Evolutionary conservation across 345 rosid genomes (phyloP).

Genomic region (Ceriops decandra): DNA sequence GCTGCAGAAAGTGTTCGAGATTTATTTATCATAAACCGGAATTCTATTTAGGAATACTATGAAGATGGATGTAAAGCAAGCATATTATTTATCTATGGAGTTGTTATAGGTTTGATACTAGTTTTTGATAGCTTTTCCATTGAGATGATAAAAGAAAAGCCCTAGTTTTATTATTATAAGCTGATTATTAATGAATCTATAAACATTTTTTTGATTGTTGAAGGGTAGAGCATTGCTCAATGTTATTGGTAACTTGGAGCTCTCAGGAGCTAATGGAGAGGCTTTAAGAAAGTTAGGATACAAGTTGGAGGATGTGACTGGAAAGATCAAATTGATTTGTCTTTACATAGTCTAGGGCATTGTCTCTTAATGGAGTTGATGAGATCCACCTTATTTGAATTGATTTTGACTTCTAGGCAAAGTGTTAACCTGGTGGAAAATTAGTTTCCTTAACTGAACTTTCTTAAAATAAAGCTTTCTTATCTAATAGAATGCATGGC

Average conservation of each 20-base stretch:
- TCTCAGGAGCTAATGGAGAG: conserved; percentile 51
- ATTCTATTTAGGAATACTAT: conserved; percentile 41
- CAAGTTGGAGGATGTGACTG: conserved; percentile 44
- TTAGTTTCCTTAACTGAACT: too few species aligned
- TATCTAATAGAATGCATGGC: too few species aligned
- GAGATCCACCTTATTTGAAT: neutral
- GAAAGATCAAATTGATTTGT: conserved; percentile 25
- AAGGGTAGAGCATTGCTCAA: conserved; percentile 64
- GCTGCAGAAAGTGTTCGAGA: conserved; percentile 54
- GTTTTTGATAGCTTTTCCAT: neutral
- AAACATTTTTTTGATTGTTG: neutral
- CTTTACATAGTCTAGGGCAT: too few species aligned
- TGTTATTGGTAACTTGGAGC: conserved; percentile 57
- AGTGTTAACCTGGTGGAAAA: too few species aligned
- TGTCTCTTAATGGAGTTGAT: too few species aligned
- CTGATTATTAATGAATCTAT: neutral
- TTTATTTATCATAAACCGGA: conserved; percentile 51
- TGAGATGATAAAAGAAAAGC: too few species aligned
- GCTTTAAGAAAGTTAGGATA: conserved; percentile 47
- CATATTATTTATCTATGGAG: conserved; percentile 63
- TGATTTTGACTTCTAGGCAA: neutral
- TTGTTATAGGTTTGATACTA: conserved; percentile 41
- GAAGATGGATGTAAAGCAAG: conserved; percentile 51
- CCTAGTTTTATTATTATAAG: neutral
- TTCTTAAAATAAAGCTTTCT: too few species aligned